These are phyloP conservation scores for Aspergillus baeticus DNA, from an alignment of 495 filamentous ascomycete genomes.

Conservation along the genomic window DNA sequence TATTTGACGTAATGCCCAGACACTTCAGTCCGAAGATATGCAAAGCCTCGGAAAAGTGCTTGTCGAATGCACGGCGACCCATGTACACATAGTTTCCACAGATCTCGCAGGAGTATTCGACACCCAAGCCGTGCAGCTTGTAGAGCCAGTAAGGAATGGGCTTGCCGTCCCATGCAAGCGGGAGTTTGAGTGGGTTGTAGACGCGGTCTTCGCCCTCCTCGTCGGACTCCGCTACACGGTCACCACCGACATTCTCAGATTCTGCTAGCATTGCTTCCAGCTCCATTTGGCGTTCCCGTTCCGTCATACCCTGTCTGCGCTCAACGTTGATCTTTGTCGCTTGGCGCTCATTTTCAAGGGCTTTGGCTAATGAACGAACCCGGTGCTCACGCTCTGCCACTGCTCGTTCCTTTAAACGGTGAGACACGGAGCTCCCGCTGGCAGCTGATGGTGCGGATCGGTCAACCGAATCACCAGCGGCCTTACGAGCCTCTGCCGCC, in stretches of 20 bases:
- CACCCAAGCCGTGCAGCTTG: conserved; percentile 91
- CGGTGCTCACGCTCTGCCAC: conserved; percentile 88
- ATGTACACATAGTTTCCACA: conserved; percentile 98
- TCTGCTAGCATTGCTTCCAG: conserved; percentile 80
- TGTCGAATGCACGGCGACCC: conserved; percentile 92
- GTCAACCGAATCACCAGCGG: conserved; percentile 33
- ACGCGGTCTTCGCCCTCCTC: conserved; percentile 72
- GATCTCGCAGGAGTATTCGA: conserved; percentile 93
- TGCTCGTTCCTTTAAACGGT: conserved; percentile 79
- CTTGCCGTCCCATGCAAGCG: conserved; percentile 96
- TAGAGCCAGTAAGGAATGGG: conserved; percentile 99
- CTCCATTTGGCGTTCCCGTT: conserved; percentile 88
- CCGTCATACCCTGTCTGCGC: conserved; percentile 92
- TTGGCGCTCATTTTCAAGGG: conserved; percentile 74
- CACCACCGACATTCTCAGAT: conserved; percentile 41
- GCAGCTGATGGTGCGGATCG: conserved; percentile 21
- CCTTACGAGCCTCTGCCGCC: conserved; percentile 62
- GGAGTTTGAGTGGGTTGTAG: conserved; percentile 95
- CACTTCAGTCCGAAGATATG: conserved; percentile 94
- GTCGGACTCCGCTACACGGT: conserved; percentile 61
- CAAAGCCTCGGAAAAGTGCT: conserved; percentile 92
- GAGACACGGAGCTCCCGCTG: conserved; percentile 35
- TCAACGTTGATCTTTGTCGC: conserved; percentile 92
- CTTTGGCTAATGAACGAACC: conserved; percentile 68
- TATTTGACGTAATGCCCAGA: conserved; percentile 83